Evolutionary conservation across 176 grass and related monocot species (phyloP).

Genomic region (Saccharum spontaneum): DNA sequence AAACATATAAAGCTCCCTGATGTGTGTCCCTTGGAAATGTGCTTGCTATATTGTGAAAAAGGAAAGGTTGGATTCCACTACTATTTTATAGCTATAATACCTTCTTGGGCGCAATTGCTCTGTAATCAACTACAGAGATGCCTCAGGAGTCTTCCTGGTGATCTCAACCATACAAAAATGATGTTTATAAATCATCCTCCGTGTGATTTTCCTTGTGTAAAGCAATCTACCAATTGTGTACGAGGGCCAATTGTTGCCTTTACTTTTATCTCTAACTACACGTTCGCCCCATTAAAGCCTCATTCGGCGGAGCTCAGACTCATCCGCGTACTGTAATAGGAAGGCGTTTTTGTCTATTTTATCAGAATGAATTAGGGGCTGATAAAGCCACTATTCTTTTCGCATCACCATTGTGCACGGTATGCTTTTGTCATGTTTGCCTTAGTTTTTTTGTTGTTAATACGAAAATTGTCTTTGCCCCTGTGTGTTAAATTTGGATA

Average conservation of each 20-base stretch:
- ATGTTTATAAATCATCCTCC: not conserved
- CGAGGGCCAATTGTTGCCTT: not conserved
- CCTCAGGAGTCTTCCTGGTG: not conserved
- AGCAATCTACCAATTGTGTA: not conserved
- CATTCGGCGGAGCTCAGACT: no score
- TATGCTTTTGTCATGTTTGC: no score
- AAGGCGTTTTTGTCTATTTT: no score
- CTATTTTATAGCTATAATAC: not conserved
- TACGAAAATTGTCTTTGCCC: no score
- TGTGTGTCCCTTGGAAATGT: not conserved
- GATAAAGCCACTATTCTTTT: no score
- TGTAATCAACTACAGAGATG: not conserved
- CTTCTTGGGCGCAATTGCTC: not conserved
- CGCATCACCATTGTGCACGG: no score
- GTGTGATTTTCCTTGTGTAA: not conserved
- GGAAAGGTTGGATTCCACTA: not conserved
- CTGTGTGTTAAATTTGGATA: no score
- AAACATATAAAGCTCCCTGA: constrained; percentile 4
- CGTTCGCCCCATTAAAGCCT: no score
- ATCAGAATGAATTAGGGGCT: no score
- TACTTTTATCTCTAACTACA: not conserved
- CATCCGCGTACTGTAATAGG: no score
- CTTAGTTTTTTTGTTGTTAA: no score
- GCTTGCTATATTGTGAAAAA: not conserved
- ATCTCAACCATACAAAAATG: not conserved